Evolutionary conservation across 2,329 filamentous ascomycete genomes (phyloP).

Genomic region (Phaeosphaeriaceae sp.): DNA sequence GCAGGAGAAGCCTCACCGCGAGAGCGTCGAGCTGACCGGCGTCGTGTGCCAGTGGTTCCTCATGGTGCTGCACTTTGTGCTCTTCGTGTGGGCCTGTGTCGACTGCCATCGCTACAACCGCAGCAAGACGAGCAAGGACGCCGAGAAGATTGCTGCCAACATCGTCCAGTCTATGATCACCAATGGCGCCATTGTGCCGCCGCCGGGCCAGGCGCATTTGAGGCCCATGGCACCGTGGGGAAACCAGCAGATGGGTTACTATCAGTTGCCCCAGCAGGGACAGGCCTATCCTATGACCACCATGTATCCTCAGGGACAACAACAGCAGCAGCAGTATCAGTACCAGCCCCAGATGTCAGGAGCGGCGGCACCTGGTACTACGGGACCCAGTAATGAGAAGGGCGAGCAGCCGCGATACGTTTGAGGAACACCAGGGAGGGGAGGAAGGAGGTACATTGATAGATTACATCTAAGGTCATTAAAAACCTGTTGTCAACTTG

Average conservation of each 20-base stretch:
- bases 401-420: conserved; percentile 21
- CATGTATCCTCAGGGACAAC: conserved; percentile 15
- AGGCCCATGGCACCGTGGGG: conserved; percentile 12
- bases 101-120: conserved; percentile 38
- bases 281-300: conserved; percentile 18
- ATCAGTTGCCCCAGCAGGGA: conserved; percentile 17
- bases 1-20: conserved; percentile 28
- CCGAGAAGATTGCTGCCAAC: conserved; percentile 39
- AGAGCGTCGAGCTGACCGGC: conserved; percentile 27
- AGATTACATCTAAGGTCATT: background rate
- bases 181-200: conserved; percentile 36
- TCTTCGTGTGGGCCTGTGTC: conserved; percentile 50
- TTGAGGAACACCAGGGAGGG: conserved; percentile 4
- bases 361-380: background rate
- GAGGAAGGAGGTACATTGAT: background rate
- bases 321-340: conserved; percentile 5
- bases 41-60: conserved; percentile 41
- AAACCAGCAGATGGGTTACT: conserved; percentile 14
- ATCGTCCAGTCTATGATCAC: conserved; percentile 46
- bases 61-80: conserved; percentile 39
- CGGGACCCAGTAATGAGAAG: conserved; percentile 26
- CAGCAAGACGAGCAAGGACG: conserved; percentile 34
- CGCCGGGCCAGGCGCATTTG: conserved; percentile 24
- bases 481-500: background rate
- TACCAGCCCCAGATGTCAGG: background rate